These are phyloP conservation scores for Globisporangium viniferum DNA, from an alignment of 352 stramenopile species.

Conservation along the genomic window DNA sequence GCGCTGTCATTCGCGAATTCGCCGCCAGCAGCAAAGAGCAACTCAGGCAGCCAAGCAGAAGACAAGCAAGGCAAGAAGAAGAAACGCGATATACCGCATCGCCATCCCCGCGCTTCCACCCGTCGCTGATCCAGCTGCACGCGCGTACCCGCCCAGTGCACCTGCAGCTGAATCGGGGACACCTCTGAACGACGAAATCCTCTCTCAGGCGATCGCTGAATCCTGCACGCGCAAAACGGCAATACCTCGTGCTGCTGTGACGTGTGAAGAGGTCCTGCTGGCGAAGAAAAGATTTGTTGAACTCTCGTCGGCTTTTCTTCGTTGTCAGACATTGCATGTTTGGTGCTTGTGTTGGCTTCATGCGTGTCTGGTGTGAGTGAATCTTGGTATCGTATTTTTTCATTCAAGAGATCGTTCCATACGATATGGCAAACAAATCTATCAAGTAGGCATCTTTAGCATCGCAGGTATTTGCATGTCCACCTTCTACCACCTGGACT, in stretches of 20 bases:
- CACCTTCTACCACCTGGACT: too few species aligned
- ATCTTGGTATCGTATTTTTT: too few species aligned
- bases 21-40: background rate
- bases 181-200: background rate
- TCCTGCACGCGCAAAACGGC: too few species aligned
- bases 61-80: background rate
- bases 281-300: background rate
- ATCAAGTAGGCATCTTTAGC: too few species aligned
- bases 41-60: background rate
- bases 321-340: too few species aligned
- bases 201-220: background rate
- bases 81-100: background rate
- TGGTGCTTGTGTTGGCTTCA: background rate
- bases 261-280: too few species aligned
- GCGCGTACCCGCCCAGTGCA: background rate
- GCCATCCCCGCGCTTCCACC: background rate
- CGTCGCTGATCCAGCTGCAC: background rate
- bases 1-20: background rate
- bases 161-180: background rate
- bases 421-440: too few species aligned
- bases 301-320: background rate
- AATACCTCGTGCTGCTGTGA: too few species aligned
- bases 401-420: too few species aligned
- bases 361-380: background rate
- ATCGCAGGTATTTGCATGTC: too few species aligned